Conservation (phyloP, 108 stramenopile species). For the Chaetoceros muelleri region DNA sequence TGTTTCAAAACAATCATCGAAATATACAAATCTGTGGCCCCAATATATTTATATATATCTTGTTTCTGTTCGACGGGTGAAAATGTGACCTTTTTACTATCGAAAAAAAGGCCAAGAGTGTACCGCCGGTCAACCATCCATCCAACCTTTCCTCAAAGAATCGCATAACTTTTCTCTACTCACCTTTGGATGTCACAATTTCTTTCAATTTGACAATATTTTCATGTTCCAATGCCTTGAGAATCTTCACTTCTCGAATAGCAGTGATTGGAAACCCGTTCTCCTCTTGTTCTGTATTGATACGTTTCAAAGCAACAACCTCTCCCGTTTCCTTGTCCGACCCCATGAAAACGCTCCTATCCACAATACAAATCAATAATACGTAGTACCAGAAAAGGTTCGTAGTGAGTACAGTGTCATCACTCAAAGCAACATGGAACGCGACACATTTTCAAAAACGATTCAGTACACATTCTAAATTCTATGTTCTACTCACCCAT, state of each 20-base stretch:
- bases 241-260: constrained; percentile 89
- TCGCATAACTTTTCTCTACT: constrained; percentile 10
- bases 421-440: background rate
- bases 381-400: too few species aligned
- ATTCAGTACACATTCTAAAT: constrained; percentile 1
- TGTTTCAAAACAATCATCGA: too few species aligned
- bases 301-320: constrained; percentile 85
- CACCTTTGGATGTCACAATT: constrained; percentile 87
- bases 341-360: constrained; percentile 77
- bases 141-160: background rate
- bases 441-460: constrained; percentile 1
- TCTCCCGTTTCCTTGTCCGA: constrained; percentile 57
- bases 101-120: too few species aligned
- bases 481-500: constrained; percentile 34
- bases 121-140: too few species aligned
- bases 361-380: too few species aligned
- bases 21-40: too few species aligned
- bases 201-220: constrained; percentile 87
- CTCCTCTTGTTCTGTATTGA: constrained; percentile 85
- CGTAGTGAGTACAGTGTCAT: constrained; percentile 4
- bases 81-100: too few species aligned
- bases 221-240: constrained; percentile 74
- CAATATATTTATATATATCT: too few species aligned
- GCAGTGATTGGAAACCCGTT: constrained; percentile 91
- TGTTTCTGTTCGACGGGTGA: too few species aligned